Conservation (phyloP, 441 rosid species). For the Jatropha podagrica region DNA sequence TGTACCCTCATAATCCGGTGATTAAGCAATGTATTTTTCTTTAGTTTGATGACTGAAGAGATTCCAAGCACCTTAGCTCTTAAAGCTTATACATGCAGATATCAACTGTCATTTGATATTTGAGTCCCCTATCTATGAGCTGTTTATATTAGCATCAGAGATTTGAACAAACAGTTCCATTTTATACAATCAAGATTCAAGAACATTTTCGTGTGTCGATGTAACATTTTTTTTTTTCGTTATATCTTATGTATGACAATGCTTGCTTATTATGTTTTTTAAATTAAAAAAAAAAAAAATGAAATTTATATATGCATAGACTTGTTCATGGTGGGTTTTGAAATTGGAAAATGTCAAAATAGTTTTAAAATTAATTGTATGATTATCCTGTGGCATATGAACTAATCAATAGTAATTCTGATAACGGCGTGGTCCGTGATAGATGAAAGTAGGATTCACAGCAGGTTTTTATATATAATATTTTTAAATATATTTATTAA, state of each 20-base stretch:
- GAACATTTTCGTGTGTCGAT: neutral
- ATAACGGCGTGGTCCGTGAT: too few relatives aligned
- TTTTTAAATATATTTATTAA: too few relatives aligned
- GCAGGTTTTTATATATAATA: too few relatives aligned
- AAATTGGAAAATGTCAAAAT: too few relatives aligned
- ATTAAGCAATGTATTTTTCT: neutral
- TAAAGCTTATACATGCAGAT: neutral
- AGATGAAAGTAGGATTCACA: too few relatives aligned
- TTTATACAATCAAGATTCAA: too few relatives aligned
- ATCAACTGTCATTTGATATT: neutral
- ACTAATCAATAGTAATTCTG: too few relatives aligned
- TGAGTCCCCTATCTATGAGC: slow-evolving; percentile 3
- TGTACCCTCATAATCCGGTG: slow-evolving; percentile 34
- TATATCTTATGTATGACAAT: neutral
- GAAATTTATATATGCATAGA: neutral
- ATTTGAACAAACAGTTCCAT: slow-evolving; percentile 5
- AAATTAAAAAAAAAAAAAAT: neutral
- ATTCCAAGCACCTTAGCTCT: slow-evolving; percentile 2
- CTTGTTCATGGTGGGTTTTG: too few relatives aligned
- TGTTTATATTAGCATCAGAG: slow-evolving; percentile 21
- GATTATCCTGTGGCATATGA: too few relatives aligned
- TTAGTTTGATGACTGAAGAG: slow-evolving; percentile 4
- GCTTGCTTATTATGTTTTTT: neutral
- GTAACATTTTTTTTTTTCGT: neutral
- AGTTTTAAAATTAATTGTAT: too few relatives aligned